Conservation (phyloP, 371 early-diverging fungal genomes). For the Sporodiniella umbellata region DNA sequence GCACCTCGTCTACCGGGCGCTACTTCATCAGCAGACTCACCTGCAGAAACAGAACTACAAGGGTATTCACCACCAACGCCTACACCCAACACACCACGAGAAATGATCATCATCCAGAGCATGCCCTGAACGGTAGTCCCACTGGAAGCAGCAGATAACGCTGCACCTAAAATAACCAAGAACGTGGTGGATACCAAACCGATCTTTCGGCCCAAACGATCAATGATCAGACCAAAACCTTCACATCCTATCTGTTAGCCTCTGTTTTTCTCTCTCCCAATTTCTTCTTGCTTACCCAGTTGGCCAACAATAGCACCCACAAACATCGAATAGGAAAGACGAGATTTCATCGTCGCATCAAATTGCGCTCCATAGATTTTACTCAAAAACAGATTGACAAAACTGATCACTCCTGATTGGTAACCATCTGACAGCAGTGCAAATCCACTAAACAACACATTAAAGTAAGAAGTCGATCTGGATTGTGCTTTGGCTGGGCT, state of each 20-base stretch:
- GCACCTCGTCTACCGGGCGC: slow-evolving; percentile 49
- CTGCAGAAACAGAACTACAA: slow-evolving; percentile 57
- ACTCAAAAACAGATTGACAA: slow-evolving; percentile 30
- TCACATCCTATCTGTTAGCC: too few relatives aligned
- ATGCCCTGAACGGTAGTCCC: slow-evolving; percentile 37
- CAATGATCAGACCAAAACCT: slow-evolving; percentile 44
- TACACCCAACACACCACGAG: slow-evolving; percentile 56
- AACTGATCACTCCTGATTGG: slow-evolving; percentile 43
- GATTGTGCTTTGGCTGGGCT: neutral
- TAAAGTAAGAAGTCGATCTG: slow-evolving; percentile 29
- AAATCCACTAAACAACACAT: slow-evolving; percentile 41
- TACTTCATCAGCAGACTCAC: slow-evolving; percentile 60
- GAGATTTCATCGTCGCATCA: slow-evolving; percentile 27
- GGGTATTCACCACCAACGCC: slow-evolving; percentile 59
- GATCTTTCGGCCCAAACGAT: slow-evolving; percentile 52
- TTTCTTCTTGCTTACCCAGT: slow-evolving; percentile 18
- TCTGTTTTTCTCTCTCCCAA: too few relatives aligned
- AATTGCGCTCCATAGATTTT: slow-evolving; percentile 39
- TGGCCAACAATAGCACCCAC: slow-evolving; percentile 49
- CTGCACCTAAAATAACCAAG: slow-evolving; percentile 50
- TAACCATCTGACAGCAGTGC: slow-evolving; percentile 45
- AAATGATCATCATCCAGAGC: slow-evolving; percentile 60
- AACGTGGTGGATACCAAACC: slow-evolving; percentile 49
- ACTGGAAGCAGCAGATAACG: slow-evolving; percentile 40
- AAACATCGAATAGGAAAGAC: slow-evolving; percentile 42